phyloP scores from a whole-genome alignment of 2,329 filamentous ascomycete species.

The Blastomyces percursus region DNA sequence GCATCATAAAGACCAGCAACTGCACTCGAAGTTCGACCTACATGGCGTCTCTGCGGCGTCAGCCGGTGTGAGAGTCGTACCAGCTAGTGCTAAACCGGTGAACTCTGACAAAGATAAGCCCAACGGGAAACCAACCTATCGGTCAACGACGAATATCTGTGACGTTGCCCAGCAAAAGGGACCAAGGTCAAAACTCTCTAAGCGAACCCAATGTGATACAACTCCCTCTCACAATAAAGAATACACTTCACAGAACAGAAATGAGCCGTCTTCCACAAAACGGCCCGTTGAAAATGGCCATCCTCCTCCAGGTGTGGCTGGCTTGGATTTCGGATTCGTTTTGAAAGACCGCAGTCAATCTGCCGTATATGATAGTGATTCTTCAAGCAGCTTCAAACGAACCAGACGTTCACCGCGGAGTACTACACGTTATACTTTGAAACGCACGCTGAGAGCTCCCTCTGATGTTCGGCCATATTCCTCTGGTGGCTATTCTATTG shows the following conservation, averaged over 20 bases:
- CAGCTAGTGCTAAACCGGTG: not conserved
- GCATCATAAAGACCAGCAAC: not conserved
- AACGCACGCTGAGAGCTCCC: conserved; percentile 57
- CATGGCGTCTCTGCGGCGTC: not conserved
- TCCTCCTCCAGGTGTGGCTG: not conserved
- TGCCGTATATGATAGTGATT: conserved; percentile 55
- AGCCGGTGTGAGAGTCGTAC: not conserved
- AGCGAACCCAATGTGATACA: not conserved
- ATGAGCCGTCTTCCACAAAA: not conserved
- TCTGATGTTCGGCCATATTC: conserved; percentile 29
- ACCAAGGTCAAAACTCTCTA: not conserved
- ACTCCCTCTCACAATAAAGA: not conserved
- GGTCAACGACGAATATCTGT: not conserved
- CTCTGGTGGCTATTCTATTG: conserved; percentile 35
- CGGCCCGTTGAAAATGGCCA: not conserved
- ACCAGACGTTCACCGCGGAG: conserved; percentile 39
- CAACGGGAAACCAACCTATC: not conserved
- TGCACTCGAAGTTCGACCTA: not conserved
- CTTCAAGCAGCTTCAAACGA: conserved; percentile 67
- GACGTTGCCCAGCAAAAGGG: not conserved
- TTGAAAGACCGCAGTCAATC: conserved; percentile 33
- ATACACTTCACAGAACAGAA: not conserved
- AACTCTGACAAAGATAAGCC: not conserved
- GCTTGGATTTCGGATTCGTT: not conserved
- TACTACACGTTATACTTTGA: conserved; percentile 50